Base-by-base conservation (phyloP, 116 monocot species). In the Posidonia oceanica region DNA sequence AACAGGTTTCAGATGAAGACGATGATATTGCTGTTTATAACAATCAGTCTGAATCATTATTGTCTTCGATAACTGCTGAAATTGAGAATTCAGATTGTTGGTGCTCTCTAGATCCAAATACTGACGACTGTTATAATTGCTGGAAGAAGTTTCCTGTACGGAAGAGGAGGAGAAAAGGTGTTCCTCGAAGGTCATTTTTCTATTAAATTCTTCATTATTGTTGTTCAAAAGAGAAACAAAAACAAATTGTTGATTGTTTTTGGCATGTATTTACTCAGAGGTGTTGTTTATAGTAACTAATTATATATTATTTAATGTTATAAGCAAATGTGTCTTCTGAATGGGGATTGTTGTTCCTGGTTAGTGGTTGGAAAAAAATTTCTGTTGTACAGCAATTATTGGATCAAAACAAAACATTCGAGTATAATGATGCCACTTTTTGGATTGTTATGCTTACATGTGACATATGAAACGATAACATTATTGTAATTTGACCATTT, bases 81-180 rank as follows among this genome's bases (percentile, higher is more conserved):
- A 20, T 15, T 14, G 71, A 42, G 16, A 15, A 23, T 41, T 74
- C 74, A 14, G 59, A 52, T 38, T 63, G 65, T 12, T 59, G 59
- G 44, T 23, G 36, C 57, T 59, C 72, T 3, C 23, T 7, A 1
- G 14, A 62, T 51, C 22, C 23, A 22, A 51, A 12, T 16, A 20
- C 11, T 20, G 69, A 55, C 6, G 69, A 14, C 23, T 4, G 38
- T 14, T 10, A 15, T 18, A 14, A 38, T n/a, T 18, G 40, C 42
- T 41, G 16, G 41, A 66, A 37, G 70, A 39, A 70, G 40, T 13
- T 76, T 57, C 12, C 17, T 15, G 1, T n/a, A 14, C 23, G 39
- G 38, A 66, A 22, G 67, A 76, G 61, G n/a, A 71, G 53, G 64
- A 70, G 76, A 63, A 77, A 77, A 57, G 76, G 76, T 15, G 36